Evolutionary conservation across 306 rosid species (phyloP), one percentile per base, ranked within the genome.

Genomic region (Oxytropis ochrocephala): DNA sequence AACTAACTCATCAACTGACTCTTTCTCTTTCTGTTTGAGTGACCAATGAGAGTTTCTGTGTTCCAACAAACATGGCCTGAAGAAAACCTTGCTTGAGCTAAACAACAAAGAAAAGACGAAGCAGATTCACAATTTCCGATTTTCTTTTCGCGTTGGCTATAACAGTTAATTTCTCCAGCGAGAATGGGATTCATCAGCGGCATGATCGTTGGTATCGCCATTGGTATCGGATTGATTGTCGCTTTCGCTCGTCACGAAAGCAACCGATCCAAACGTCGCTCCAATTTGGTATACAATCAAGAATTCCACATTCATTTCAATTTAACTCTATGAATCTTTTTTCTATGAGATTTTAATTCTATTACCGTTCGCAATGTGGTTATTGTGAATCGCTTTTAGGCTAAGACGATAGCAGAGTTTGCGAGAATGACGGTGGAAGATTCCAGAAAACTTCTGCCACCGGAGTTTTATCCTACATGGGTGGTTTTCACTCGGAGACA

Each of bases 391-490:
- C 16, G n/a, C 10, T 78, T 44, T 16, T 54, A 93, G 98, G 94
- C 98, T 6, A 82, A 74, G 74, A 85, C 84, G 14, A 70, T 90
- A 33, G 97, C 96, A 21, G 81, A 75, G 17, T 85, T 93, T 77
- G 97, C 98, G 5, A 90, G 91, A 60, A 73, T 93, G 90, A 93
- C 97, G 12, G 91, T 87, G 74, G 79, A 83, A 43, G 98, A 93
- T 81, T 93, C 96, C 3, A 88, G 88, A 73, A 89, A 80, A 19
- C 71, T 93, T 72, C 78, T 93, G 16, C 83, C 94, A 5, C 64
- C 79, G 17, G 79, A 85, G 35, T 82, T 71, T 66, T 93, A 84
- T 73, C 98, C 98, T 2, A 11, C 91, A 30, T 93, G 98, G 98
- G 91, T 93, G 53, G 88, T 83, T 5, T 93, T 90, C 79, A 50